Base-by-base conservation (phyloP, 1,284 basidiomycete species). In the Chalciporus piperatoides region DNA sequence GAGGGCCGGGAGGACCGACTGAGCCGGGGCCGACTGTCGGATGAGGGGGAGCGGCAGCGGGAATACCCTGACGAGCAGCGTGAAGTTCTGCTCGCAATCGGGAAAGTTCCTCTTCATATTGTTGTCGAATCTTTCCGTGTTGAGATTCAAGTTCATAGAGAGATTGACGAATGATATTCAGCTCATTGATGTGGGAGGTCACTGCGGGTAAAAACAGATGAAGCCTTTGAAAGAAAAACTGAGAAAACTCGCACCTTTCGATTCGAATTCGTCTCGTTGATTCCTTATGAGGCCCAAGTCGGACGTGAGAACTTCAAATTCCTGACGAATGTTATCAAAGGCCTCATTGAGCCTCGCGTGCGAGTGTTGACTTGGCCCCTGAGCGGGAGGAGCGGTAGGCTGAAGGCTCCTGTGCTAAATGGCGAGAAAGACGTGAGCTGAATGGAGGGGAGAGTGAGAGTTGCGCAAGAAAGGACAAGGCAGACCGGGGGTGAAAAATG, bases 181-280 rank as follows among this genome's bases (percentile, higher is more conserved):
- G 70, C 64, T 90, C 88, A 59, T 80, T 81, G 59, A 88, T 79
- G 65, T 90, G 88, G 48, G 74, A 73, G 15, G 77, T 74, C 52
- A 88, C 88, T 90, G 57, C 11, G 28, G 28, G 42, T 21, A 38
- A 35, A 25, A 23, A 1, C 25, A 6, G 44, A 49, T 62, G 50
- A 56, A 47, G 37, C n/a, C 33, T 35, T 11, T 11, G 27, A 32
- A 49, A 24, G 14, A 40, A 42, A 27, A 15, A 17, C 11, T 44
- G 2, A 12, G n/a, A 30, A 25, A 25, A 40, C 14, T 14, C 14
- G n/a, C 15, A 93, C 93, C 79, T 77, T 94, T 92, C 14, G 77
- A 76, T 68, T 97, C 94, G 67, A 87, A 90, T 55, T 97, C 94
- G 62, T 97, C 94, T 49, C 91, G 75, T 71, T 96, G 91, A 30